These are phyloP conservation scores for Pleurostoma richardsiae DNA, from an alignment of 2,329 filamentous ascomycete species.

Conservation along the genomic window DNA sequence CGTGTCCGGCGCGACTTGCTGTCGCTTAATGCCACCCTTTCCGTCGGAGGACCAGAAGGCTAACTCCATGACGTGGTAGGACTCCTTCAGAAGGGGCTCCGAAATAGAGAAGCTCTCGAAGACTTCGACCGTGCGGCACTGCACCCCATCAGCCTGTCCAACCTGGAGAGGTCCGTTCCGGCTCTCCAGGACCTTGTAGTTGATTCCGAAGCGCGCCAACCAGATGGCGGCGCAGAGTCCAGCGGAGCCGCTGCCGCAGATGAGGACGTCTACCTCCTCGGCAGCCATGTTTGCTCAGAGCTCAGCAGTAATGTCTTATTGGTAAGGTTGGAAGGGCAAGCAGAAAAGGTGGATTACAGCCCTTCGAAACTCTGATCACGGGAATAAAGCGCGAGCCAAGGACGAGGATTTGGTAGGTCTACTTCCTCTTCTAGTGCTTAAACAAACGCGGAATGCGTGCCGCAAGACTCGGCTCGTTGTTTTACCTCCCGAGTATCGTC, in stretches of 20 bases:
- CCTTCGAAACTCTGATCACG: no score
- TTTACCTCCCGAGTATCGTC: no score
- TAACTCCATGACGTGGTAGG: constrained; percentile 53
- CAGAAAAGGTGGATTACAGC: no score
- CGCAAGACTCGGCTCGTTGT: no score
- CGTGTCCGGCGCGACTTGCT: constrained; percentile 46
- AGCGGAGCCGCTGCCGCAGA: constrained; percentile 57
- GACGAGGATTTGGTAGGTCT: no score
- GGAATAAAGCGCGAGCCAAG: no score
- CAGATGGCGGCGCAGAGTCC: constrained; percentile 57
- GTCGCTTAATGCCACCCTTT: constrained; percentile 34
- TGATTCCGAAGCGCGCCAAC: constrained; percentile 52
- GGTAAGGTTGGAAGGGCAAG: no score
- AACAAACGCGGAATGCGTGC: no score
- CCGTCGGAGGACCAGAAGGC: constrained; percentile 46
- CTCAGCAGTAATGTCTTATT: no score
- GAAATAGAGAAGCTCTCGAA: constrained; percentile 55
- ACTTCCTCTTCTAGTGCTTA: no score
- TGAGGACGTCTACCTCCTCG: constrained; percentile 44
- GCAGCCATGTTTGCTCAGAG: not conserved
- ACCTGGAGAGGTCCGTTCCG: constrained; percentile 46
- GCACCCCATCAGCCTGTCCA: constrained; percentile 61
- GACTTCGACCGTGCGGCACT: constrained; percentile 56
- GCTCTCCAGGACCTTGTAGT: constrained; percentile 53
- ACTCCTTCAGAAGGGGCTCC: constrained; percentile 48